These are phyloP conservation scores for Chenopodium formosanum DNA, from an alignment of 148 eudicot genomes.

Conservation along the genomic window DNA sequence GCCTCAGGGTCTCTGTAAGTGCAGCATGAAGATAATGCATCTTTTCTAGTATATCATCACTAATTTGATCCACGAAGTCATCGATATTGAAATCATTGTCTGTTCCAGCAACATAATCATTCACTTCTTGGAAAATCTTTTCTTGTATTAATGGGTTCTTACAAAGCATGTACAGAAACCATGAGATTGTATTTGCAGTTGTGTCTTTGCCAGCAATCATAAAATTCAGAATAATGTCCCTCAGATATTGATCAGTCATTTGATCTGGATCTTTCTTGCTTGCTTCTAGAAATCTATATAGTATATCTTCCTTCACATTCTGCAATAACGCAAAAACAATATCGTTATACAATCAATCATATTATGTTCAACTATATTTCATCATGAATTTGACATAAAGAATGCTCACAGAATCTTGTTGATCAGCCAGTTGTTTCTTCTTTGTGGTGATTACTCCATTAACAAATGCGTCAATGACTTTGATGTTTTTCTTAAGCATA, in stretches of 20 bases:
- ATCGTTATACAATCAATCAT: neutral
- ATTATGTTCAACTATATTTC: neutral
- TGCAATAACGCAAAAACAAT: conserved; percentile 15
- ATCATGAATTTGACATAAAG: neutral
- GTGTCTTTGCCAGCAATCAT: conserved; percentile 72
- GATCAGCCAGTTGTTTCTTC: conserved; percentile 35
- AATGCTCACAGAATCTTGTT: conserved; percentile 13
- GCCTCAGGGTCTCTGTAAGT: conserved; percentile 61
- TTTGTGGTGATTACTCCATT: conserved; percentile 45
- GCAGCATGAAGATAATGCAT: conserved; percentile 68
- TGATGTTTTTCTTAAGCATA: conserved; percentile 47
- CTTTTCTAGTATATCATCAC: conserved; percentile 50
- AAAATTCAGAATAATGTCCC: conserved; percentile 64
- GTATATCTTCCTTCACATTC: conserved; percentile 61
- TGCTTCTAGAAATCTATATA: conserved; percentile 55
- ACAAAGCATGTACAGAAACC: conserved; percentile 75
- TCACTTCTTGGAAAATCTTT: conserved; percentile 51
- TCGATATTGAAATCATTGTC: conserved; percentile 24
- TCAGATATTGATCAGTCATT: conserved; percentile 40
- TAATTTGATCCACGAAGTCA: conserved; percentile 34
- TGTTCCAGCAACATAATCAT: conserved; percentile 12
- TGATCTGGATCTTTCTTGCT: conserved; percentile 52
- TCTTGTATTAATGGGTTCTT: conserved; percentile 61
- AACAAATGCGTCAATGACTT: conserved; percentile 53
- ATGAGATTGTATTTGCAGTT: conserved; percentile 60